Evolutionary conservation across 805 yeast genomes (phyloP), one percentile per base, ranked within the genome.

Genomic region (Isabelozyma pseudorhagii): DNA sequence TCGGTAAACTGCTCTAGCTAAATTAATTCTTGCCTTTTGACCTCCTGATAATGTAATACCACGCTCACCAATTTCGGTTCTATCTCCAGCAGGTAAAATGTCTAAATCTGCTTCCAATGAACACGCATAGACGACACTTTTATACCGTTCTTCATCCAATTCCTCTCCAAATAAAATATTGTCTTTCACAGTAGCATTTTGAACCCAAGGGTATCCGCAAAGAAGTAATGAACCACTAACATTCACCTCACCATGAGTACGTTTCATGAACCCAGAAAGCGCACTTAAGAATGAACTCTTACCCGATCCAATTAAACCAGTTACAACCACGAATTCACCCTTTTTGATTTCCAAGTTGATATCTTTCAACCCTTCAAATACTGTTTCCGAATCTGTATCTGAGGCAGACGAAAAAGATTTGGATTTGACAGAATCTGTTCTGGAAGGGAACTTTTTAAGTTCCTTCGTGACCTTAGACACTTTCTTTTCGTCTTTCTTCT

Each of bases 41-140:
- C 74, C 74, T 13, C 74, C 74, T 14, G 71, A 66, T 41, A 69
- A 61, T 0, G 72, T 69, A 18, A 69, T 64, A 46, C 74, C 74
- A 43, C 70, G 53, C 54, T 69, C 72, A 51, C 74, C 74, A 50
- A 69, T 64, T 54, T 69, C 72, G 15, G 74, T 67, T 31, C 58
- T 47, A 51, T 68, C 73, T 44, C 72, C 71, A 31, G 68, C 71
- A 3, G 68, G 68, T 40, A 68, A 59, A 29, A 62, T 57, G 40
- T 63, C 66, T 40, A 68, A 59, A 52, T 68, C 72, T 42, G 62
- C 58, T 51, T 66, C 66, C 40, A 68, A 59, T 8, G 69, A 60
- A 51, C 72, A 68, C 6, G 64, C 50, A 49, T 64, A 61, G 11
- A 69, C 50, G 3, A 67, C 64, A n/a, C 57, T 52, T 8, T 59